A percentile compares a stretch with the other conserved stretches of the same genome.
Evolutionary conservation across 352 stramenopile genomes (phyloP).

Genomic region (Pythium myriotylum): DNA sequence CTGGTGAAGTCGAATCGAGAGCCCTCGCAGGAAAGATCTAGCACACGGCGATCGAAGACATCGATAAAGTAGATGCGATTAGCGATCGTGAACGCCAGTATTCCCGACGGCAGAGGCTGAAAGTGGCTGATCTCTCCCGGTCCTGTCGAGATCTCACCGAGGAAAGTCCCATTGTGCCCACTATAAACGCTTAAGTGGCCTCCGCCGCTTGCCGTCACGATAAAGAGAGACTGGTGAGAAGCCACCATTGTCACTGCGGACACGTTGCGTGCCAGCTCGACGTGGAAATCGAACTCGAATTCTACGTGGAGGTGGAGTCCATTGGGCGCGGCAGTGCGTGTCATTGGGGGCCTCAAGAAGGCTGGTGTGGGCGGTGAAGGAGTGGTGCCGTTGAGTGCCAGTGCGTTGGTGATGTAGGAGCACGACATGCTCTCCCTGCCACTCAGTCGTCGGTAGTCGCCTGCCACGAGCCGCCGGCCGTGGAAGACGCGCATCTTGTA

Average conservation of each 20-base stretch:
- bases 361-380: background rate
- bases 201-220: conserved; percentile 12
- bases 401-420: background rate
- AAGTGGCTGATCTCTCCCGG: conserved; percentile 25
- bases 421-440: conserved; percentile 13
- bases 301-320: conserved; percentile 26
- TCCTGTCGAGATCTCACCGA: conserved; percentile 1
- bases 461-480: conserved; percentile 21
- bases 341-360: background rate
- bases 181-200: conserved; percentile 17
- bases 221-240: conserved; percentile 14
- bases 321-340: background rate
- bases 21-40: conserved; percentile 30
- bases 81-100: conserved; percentile 28
- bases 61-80: conserved; percentile 41
- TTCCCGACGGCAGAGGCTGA: conserved; percentile 22
- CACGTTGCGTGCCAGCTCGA: background rate
- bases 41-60: conserved; percentile 16
- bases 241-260: background rate
- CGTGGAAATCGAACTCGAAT: conserved; percentile 17
- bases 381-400: background rate
- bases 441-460: conserved; percentile 22
- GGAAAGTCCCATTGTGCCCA: conserved; percentile 19
- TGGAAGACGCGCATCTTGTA: conserved; percentile 32
- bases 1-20: conserved; percentile 36